phyloP scores from a whole-genome alignment of 257 asterid species.

The Orobanche coerulescens region DNA sequence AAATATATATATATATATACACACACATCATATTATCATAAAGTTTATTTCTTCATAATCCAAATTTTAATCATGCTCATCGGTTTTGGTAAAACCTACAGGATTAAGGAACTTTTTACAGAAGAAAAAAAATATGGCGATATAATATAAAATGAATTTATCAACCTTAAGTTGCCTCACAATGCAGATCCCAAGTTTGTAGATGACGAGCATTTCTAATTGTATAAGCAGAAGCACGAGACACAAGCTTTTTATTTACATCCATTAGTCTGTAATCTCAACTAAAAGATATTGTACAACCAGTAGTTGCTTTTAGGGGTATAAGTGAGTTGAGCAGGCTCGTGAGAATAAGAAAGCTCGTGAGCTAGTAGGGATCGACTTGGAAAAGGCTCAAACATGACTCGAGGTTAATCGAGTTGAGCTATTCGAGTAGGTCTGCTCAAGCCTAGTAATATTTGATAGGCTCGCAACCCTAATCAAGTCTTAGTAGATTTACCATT shows the following conservation, averaged over 20 bases:
- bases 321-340: too few species aligned
- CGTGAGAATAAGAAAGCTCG: too few species aligned
- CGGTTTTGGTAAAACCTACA: not conserved
- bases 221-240: not conserved
- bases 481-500: too few species aligned
- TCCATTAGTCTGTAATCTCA: conserved; percentile 1
- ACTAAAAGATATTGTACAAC: not conserved
- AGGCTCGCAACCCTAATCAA: too few species aligned
- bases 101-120: not conserved
- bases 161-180: not conserved
- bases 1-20: not conserved
- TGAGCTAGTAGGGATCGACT: too few species aligned
- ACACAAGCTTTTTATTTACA: not conserved
- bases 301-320: not conserved
- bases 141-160: not conserved
- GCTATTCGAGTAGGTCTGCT: too few species aligned
- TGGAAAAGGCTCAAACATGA: too few species aligned
- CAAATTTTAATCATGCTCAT: not conserved
- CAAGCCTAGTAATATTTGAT: too few species aligned
- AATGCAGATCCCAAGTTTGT: not conserved
- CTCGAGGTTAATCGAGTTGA: too few species aligned
- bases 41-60: not conserved
- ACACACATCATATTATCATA: not conserved
- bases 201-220: not conserved
- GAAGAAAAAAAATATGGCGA: not conserved